Base-by-base conservation (phyloP, 2,329 filamentous ascomycete genomes). In the Sporothrix pallida region DNA sequence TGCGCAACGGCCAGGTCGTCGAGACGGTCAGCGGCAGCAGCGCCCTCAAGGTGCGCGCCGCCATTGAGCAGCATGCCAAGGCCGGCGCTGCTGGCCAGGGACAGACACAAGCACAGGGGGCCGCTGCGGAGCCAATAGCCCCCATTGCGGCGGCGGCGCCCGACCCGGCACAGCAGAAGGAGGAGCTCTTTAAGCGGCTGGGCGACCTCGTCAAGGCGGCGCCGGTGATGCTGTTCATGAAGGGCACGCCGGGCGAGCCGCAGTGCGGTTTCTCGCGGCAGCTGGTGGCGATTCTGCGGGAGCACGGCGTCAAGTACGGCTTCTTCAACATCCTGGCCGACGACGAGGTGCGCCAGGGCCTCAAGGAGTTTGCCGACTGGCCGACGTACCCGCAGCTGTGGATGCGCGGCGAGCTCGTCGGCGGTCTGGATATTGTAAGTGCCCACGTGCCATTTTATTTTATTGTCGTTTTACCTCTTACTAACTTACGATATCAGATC, bases 241-340 rank as follows among this genome's bases (percentile, higher is more conserved):
- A 99, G 86, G 96, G 96, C 74, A 98, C 96, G 0, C 96, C 96
- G 74, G 95, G 98, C 84, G 93, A 90, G 75, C 96, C 96, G 23
- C 95, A 98, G 83, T 99, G 96, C 84, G 96, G 96, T 2, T 99
- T 99, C 84, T 97, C 93, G 77, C 87, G 95, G 77, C 94, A 98
- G 84, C 85, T 97, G 62, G 96, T 99, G 60, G 90, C 86, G 37
- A 89, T 99, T 65, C 84, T 99, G 78, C 89, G 96, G 71, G 95
- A 98, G 83, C 91, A 94, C 80, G 92, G 92, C 69, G 92, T 99
- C 75, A 94, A 97, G 81, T 99, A 98, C 82, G 96, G 96, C 23
- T 99, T 99, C 86, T 99, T 99, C 87, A 98, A 99, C 81, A 99
- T 99, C 76, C 84, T 99, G 78, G 96, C 96, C 76, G 96, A 99